These are phyloP conservation scores for Triticum dicoccoides DNA, from an alignment of 176 grass and related monocot species.

Conservation along the genomic window DNA sequence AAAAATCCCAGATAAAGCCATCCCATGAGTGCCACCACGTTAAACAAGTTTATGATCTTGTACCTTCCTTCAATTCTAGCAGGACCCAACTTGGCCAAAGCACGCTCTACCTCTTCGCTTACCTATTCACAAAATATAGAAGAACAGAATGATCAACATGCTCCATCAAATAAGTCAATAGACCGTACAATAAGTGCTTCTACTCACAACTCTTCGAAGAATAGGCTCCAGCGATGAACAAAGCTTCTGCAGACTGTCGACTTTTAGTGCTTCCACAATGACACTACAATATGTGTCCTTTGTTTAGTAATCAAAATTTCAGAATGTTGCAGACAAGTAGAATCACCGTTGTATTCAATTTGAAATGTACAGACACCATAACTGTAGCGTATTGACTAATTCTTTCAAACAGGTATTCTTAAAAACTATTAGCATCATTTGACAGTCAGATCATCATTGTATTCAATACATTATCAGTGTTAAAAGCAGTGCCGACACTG, in stretches of 20 bases:
- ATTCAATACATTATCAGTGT: background rate
- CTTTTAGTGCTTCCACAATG: slow-evolving; percentile 95
- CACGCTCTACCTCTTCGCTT: slow-evolving; percentile 99
- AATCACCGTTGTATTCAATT: slow-evolving; percentile 1
- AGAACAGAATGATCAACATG: background rate
- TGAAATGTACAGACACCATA: background rate
- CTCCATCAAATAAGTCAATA: background rate
- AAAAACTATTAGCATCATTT: background rate
- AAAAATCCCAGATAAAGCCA: slow-evolving; percentile 12
- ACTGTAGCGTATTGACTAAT: background rate
- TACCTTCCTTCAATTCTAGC: slow-evolving; percentile 92
- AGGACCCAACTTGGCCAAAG: slow-evolving; percentile 88
- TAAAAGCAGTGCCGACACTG: background rate
- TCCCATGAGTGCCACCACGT: background rate
- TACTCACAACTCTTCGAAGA: slow-evolving; percentile 97
- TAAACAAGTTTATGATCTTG: slow-evolving; percentile 21
- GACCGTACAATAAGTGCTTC: background rate
- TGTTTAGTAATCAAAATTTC: background rate
- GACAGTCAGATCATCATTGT: slow-evolving; percentile 1
- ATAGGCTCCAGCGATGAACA: slow-evolving; percentile 93
- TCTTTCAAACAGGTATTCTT: background rate
- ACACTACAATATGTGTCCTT: slow-evolving; percentile 59
- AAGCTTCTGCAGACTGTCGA: slow-evolving; percentile 97
- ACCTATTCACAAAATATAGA: slow-evolving; percentile 58
- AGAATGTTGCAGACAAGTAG: background rate